Conservation (phyloP, 768 basidiomycete species). For the Mycena filopes region DNA sequence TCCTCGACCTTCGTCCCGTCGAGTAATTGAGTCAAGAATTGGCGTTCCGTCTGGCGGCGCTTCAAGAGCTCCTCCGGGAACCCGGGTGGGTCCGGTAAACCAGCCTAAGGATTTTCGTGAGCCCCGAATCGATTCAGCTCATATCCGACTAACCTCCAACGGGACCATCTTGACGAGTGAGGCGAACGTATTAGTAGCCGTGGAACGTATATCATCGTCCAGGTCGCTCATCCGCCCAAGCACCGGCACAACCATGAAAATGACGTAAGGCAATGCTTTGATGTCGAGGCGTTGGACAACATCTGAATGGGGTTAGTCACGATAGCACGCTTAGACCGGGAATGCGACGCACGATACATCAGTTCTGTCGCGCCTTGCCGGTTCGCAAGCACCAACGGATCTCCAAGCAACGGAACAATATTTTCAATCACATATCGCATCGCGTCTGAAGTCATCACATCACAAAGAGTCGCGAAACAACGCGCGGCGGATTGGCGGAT, state of each 20-base stretch:
- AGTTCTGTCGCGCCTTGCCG: slow-evolving; percentile 92
- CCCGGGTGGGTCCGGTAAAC: slow-evolving; percentile 94
- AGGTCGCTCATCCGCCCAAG: slow-evolving; percentile 97
- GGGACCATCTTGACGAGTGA: slow-evolving; percentile 98
- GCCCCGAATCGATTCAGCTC: background rate
- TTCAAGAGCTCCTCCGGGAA: slow-evolving; percentile 90
- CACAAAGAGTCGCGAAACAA: slow-evolving; percentile 89
- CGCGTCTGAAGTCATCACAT: slow-evolving; percentile 84
- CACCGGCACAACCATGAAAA: slow-evolving; percentile 96
- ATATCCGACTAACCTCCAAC: slow-evolving; percentile 74
- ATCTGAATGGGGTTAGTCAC: slow-evolving; percentile 60
- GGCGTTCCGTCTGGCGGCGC: slow-evolving; percentile 86
- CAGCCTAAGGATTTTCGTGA: slow-evolving; percentile 66
- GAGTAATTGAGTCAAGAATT: slow-evolving; percentile 92
- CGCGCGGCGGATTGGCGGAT: slow-evolving; percentile 89
- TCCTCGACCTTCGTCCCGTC: slow-evolving; percentile 95
- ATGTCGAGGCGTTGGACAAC: slow-evolving; percentile 92
- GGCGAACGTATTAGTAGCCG: slow-evolving; percentile 97
- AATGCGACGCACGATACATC: slow-evolving; percentile 81
- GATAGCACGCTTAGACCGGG: slow-evolving; percentile 5
- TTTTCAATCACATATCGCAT: slow-evolving; percentile 92
- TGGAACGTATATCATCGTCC: slow-evolving; percentile 90
- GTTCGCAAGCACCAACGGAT: slow-evolving; percentile 76
- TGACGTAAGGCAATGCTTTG: slow-evolving; percentile 94
- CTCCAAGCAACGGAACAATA: slow-evolving; percentile 84